Conservation (phyloP, 2,329 filamentous ascomycete species). For the Cladophialophora carrionii region DNA sequence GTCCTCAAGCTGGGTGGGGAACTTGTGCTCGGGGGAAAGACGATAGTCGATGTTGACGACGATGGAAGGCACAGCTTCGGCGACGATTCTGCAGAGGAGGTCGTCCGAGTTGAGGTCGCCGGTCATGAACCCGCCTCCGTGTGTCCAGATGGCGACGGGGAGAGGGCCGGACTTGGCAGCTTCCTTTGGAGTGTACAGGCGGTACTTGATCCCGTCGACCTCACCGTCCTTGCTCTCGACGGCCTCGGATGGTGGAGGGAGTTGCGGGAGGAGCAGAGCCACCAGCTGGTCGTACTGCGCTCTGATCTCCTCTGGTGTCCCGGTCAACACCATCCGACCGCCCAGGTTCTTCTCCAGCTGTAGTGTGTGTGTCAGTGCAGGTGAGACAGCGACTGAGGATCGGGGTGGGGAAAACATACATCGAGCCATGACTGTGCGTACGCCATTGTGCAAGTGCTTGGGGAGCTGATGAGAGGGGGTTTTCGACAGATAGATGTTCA, state of each 20-base stretch:
- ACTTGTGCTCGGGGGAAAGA: constrained; percentile 35
- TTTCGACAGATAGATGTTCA: background rate
- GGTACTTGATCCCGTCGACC: constrained; percentile 36
- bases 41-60: constrained; percentile 47
- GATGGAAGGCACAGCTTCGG: constrained; percentile 41
- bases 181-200: constrained; percentile 34
- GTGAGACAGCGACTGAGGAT: background rate
- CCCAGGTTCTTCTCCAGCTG: constrained; percentile 35
- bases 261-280: constrained; percentile 29
- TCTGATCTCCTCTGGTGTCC: constrained; percentile 32
- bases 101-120: constrained; percentile 46
- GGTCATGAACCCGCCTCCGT: constrained; percentile 40
- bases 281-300: constrained; percentile 31
- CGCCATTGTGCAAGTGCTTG: constrained; percentile 22
- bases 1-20: constrained; percentile 35
- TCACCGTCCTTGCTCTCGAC: constrained; percentile 35
- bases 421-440: constrained; percentile 36
- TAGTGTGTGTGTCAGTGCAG: background rate
- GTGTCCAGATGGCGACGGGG: constrained; percentile 37
- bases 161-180: constrained; percentile 32
- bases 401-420: constrained; percentile 15
- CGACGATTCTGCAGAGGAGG: constrained; percentile 43
- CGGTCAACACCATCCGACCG: constrained; percentile 31
- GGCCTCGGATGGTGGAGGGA: constrained; percentile 32
- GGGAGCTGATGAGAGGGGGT: background rate